Base-by-base conservation (phyloP, 305 asterid genomes). In the Andrographis paniculata region DNA sequence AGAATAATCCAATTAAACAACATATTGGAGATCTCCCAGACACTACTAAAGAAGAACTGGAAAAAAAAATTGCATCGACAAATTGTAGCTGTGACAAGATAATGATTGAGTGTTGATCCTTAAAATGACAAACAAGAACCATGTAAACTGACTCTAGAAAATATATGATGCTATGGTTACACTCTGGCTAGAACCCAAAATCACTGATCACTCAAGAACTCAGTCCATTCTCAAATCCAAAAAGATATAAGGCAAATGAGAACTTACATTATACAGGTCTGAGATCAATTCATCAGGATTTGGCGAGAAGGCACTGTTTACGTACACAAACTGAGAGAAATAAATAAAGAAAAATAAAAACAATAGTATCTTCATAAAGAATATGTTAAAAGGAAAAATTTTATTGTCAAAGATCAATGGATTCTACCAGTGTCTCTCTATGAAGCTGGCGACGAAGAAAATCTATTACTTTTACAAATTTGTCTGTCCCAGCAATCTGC, bases 401-500 rank as follows among this genome's bases (percentile, higher is more conserved):
- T 31, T 12, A 60, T 36, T 31, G 19, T 18, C 22, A n/a, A 53
- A 14, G 48, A 52, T 55, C 22, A 48, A 23, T 16, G 22, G 38
- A 42, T 33, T 63, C 15, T 64, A 79, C 97, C 86, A 87, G 55
- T 20, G 97, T 81, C 50, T 84, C 97, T 68, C 88, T 74, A 62
- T 84, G 95, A 74, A 91, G 94, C 66, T 86, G 96, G 54, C 96
- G 94, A 42, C 96, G 82, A 53, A 91, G 85, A 67, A 91, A 91
- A 53, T 86, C 96, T 62, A 91, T 77, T 15, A 91, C 96, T 73
- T 75, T 80, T 44, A 61, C 84, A 60, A 84, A 88, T 74, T 81
- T 84, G 65, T 88, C 97, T 16, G 76, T 62, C 45, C 93, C 97
- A 58, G 78, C 80, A 69, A 84, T 84, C 95, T 88, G 66, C 66